phyloP scores from a whole-genome alignment of 179 eudicot species.

The Drosera spatulata region DNA sequence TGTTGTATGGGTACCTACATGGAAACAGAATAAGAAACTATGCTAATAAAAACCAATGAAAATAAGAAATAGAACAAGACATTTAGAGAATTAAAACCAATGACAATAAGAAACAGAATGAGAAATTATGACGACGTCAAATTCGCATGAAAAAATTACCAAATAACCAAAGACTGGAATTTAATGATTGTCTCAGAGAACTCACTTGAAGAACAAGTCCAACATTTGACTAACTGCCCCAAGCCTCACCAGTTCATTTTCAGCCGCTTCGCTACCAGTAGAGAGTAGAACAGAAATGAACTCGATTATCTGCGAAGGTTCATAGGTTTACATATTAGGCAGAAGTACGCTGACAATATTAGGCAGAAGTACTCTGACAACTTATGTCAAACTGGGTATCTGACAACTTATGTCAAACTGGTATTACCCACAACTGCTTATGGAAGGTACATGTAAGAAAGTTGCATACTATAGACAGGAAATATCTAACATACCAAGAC shows the following conservation, averaged over 20 bases:
- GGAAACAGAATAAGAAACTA: conserved; percentile 10
- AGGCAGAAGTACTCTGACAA: background rate
- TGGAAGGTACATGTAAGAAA: too few relatives aligned
- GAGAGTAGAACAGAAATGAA: conserved; percentile 79
- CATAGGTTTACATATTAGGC: conserved; percentile 5
- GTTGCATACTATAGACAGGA: too few relatives aligned
- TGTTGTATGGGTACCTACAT: conserved; percentile 86
- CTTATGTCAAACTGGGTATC: background rate
- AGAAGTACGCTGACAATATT: background rate
- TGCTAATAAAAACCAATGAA: background rate
- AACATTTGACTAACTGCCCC: conserved; percentile 67
- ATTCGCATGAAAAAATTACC: background rate
- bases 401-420: background rate
- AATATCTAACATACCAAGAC: too few relatives aligned
- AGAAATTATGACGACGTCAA: background rate
- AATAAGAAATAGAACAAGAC: conserved; percentile 7
- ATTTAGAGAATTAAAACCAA: background rate
- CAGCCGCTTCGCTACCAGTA: conserved; percentile 70
- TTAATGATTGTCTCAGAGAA: background rate
- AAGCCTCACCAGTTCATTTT: conserved; percentile 75
- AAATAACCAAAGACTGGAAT: too few relatives aligned
- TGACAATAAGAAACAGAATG: conserved; percentile 5
- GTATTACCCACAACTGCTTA: background rate
- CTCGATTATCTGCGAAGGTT: conserved; percentile 65
- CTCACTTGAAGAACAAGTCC: conserved; percentile 83